A percentile compares a stretch with the other conserved stretches of the same genome.
These are phyloP conservation scores for Arachis hypogaea DNA, from an alignment of 306 rosid genomes.

Conservation along the genomic window DNA sequence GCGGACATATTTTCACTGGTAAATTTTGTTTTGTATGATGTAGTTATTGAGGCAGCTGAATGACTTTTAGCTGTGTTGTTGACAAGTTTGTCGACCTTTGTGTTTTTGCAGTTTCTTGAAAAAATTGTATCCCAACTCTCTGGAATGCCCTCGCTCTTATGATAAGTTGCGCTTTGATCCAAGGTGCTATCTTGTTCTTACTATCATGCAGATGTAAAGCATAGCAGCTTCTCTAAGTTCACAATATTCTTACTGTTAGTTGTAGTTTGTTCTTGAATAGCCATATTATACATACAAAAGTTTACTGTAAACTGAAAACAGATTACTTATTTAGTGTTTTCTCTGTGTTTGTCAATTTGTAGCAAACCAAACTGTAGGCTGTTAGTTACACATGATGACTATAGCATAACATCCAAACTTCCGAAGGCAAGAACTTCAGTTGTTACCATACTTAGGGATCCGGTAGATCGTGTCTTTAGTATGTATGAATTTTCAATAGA, in stretches of 20 bases:
- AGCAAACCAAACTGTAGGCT: conserved; percentile 82
- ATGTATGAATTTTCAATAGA: conserved; percentile 91
- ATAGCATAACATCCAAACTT: conserved; percentile 85
- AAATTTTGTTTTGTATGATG: conserved; percentile 7
- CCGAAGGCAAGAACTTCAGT: conserved; percentile 84
- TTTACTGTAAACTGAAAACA: not conserved
- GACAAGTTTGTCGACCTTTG: conserved; percentile 22
- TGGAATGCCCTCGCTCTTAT: conserved; percentile 96
- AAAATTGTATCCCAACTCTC: conserved; percentile 70
- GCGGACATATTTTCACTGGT: conserved; percentile 90
- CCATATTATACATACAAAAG: conserved; percentile 10
- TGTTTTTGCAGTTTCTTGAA: conserved; percentile 71
- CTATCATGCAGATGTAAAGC: conserved; percentile 9
- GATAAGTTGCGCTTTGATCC: conserved; percentile 96
- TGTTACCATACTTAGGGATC: conserved; percentile 95
- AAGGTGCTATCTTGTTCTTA: conserved; percentile 52
- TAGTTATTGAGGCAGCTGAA: conserved; percentile 1
- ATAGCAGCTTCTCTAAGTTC: conserved; percentile 34
- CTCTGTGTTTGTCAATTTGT: conserved; percentile 40
- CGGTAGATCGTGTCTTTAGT: conserved; percentile 89
- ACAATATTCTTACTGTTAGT: not conserved
- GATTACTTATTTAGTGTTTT: conserved; percentile 36
- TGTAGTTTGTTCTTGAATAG: conserved; percentile 33
- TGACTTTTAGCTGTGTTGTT: not conserved
- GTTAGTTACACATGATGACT: conserved; percentile 94